Base-by-base conservation (phyloP, 1,284 basidiomycete species). In the Rhodotorula sp. region DNA sequence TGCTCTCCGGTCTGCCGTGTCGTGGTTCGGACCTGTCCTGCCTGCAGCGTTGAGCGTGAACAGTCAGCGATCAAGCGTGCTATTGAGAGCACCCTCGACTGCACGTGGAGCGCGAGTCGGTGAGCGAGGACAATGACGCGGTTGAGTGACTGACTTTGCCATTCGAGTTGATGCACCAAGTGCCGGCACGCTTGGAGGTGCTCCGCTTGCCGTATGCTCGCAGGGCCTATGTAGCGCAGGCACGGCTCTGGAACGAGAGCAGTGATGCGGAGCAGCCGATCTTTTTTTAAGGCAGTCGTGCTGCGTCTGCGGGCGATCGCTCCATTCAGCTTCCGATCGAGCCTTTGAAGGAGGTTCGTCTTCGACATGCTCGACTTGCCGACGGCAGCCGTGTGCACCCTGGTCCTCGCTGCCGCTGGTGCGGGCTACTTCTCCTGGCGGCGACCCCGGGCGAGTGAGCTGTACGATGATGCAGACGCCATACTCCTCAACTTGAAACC, bases 391-490 rank as follows among this genome's bases (percentile, higher is more conserved):
- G 50, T 52, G n/a, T 52, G n/a, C 54, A 12, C 18, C 21, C 54
- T 28, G 54, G 14, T 28, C 54, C 47, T 19, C 15, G 47, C 18
- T 19, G 23, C 58, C 38, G 34, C 58, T 6, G 23, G 16, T 23
- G 23, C 21, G 15, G 21, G 16, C 18, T 15, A 21, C 15, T 8
- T 43, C 10, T 43, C 10, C 12, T 43, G 38, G 38, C 38, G 38
- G 10, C 38, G 38, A 12, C 12, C 38, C 2, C 31, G 56, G 19
- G 34, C 6, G 2, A 31, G 50, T 28, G 69, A 71, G 38, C 47
- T 68, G 5, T 71, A 71, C 59, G 62, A 64, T 38, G 64, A 63
- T 31, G 21, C 43, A n/a, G 68, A 69, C 38, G 60, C 68, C 0
- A n/a, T 69, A 28, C 38, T 68, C 16, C 67, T 72, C 67, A 72